Evolutionary conservation across 1,139 yeast species (phyloP), one percentile per base, ranked within the genome.

Genomic region (Hyphopichia fennica): DNA sequence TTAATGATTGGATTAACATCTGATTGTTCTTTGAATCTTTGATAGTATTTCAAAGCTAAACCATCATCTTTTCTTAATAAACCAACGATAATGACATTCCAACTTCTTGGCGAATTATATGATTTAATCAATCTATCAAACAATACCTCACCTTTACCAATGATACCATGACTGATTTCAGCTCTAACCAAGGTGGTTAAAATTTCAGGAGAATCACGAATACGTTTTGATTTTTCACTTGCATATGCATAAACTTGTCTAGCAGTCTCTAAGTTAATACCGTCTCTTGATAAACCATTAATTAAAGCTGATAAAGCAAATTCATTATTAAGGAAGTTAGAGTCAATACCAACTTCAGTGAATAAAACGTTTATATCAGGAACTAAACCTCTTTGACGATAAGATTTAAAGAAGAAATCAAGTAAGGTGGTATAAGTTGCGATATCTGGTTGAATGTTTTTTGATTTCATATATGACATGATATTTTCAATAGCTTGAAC

Each of bases 391-490:
- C 63, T 70, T 9, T 67, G 63, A 35, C 67, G 65, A 38, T 75
- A 67, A 31, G 67, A 51, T 56, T 79, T 81, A 63, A 84, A 72
- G 50, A 77, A 70, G 41, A 75, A 62, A 54, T 84, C 83, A 42
- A 84, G 72, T 28, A 84, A 63, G 32, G 77, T 76, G n/a, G 91
- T 77, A 58, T 81, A 80, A 1, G 93, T 84, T 14, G 81, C 82
- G 39, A 81, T 72, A 56, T 83, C 88, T 23, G 85, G 87, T 29
- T 69, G 57, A 30, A 84, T 63, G n/a, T 69, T 63, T 30, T 67
- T 43, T 27, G 52, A 50, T 42, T 58, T 56, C 77, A 72, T 72
- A 53, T 61, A 72, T 34, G 60, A 50, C 38, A 70, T 49, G 36
- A 72, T 63, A 4, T 72, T 73, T 39, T 66, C 70, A 14, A 71